Base-by-base conservation (phyloP, 2,329 filamentous ascomycete genomes). In the Colletotrichum paranaense region DNA sequence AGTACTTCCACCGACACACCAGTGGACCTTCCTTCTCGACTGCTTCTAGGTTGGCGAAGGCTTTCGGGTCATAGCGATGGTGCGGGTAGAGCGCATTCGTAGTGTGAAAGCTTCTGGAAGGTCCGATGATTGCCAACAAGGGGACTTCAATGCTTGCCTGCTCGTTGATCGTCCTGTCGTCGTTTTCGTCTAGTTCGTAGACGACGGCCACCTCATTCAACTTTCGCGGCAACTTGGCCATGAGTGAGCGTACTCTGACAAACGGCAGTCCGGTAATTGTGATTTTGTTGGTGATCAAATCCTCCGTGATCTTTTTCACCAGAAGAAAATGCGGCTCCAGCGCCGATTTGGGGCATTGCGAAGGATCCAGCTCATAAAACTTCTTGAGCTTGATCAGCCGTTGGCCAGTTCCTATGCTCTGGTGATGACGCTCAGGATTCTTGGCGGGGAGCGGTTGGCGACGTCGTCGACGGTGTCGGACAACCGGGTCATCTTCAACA, bases 41-140 rank as follows among this genome's bases (percentile, higher is more conserved):
- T 1, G 78, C 75, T 0, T 77, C 26, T 1, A 76, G 75, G 14
- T 77, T 76, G 0, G 60, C 63, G 46, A 78, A 83, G 0, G 78
- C 62, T 0, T 63, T 32, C 0, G 59, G 26, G 0, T 79, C 66
- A 8, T 80, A 81, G 1, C 81, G 78, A 60, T 83, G 81, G 0
- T 78, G 68, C 0, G 88, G 87, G 56, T 86, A 90, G 0, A 79
- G 76, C 0, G 84, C 79, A 71, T 94, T 94, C 0, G 92, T 94
- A 2, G 87, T 80, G 0, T 84, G 77, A 0, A 93, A 79, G 0
- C 78, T 78, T 0, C 89, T 81, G 7, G 38, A 19, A 42, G 84
- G 80, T 1, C 79, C 74, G 2, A 83, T 76, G 0, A 92, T 81
- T 0, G 82, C 72, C 0, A 75, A 62, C 0, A 87, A 68, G 0